phyloP scores from a whole-genome alignment of 495 filamentous ascomycete genomes.

The Amniculicola lignicola region DNA sequence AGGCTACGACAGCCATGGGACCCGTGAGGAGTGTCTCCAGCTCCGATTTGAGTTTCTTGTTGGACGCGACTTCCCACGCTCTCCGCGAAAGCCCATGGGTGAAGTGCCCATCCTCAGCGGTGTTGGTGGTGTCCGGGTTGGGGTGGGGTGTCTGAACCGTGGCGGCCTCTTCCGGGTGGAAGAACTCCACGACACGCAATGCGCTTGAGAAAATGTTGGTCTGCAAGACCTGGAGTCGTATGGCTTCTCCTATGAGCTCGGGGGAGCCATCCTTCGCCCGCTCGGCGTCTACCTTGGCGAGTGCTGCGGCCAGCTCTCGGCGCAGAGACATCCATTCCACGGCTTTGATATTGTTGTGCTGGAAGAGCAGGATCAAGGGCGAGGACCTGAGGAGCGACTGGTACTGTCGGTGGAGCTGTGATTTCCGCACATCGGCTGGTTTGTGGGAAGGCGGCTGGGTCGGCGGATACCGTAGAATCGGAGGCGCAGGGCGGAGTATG shows the following conservation, averaged over 20 bases:
- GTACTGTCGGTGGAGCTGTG: conserved; percentile 92
- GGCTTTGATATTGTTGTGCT: conserved; percentile 92
- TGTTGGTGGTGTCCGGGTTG: conserved; percentile 34
- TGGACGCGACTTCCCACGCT: conserved; percentile 52
- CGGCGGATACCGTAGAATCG: conserved; percentile 57
- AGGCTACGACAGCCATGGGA: conserved; percentile 72
- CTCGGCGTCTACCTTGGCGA: conserved; percentile 62
- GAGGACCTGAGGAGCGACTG: conserved; percentile 87
- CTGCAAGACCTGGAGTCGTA: conserved; percentile 77
- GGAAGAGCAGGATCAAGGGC: conserved; percentile 86
- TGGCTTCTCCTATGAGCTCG: conserved; percentile 50
- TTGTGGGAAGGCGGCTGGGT: conserved; percentile 87
- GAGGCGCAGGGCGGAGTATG: conserved; percentile 53
- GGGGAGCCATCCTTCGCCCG: conserved; percentile 46
- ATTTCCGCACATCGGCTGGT: conserved; percentile 80
- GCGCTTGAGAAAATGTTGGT: conserved; percentile 86
- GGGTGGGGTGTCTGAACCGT: conserved; percentile 21
- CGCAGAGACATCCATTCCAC: conserved; percentile 83
- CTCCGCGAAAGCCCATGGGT: conserved; percentile 71
- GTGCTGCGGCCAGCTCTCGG: conserved; percentile 69
- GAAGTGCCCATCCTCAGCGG: conserved; percentile 50
- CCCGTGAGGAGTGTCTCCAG: conserved; percentile 76
- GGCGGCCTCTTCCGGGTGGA: conserved; percentile 52
- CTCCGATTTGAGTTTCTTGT: conserved; percentile 48
- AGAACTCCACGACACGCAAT: conserved; percentile 81